Conservation (phyloP, 441 rosid genomes). For the Eutrema salsugineum region DNA sequence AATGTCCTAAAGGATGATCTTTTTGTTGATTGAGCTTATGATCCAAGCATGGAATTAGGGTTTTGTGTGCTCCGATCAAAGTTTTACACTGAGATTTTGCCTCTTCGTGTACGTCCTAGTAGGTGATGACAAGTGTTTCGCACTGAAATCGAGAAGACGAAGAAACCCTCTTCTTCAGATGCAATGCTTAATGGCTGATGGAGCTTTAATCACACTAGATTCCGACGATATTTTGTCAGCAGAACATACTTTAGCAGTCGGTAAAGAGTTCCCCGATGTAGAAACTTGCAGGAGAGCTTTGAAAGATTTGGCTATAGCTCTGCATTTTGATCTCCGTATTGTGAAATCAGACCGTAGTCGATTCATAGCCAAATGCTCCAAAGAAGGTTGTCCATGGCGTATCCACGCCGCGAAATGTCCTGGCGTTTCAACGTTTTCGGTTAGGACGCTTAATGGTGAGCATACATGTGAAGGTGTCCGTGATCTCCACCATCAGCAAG, state of each 20-base stretch:
- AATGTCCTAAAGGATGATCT: neutral
- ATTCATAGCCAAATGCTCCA: constrained; percentile 94
- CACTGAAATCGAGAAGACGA: constrained; percentile 10
- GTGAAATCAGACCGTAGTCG: constrained; percentile 97
- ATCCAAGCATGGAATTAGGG: constrained; percentile 14
- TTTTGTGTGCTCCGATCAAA: neutral
- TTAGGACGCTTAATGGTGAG: constrained; percentile 84
- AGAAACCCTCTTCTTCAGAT: constrained; percentile 6
- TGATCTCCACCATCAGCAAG: constrained; percentile 94
- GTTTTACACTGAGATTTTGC: neutral
- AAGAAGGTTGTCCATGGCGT: constrained; percentile 99
- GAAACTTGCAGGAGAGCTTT: constrained; percentile 92
- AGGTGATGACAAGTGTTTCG: constrained; percentile 11
- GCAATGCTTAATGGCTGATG: constrained; percentile 54
- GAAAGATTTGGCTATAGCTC: constrained; percentile 88
- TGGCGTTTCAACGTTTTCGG: constrained; percentile 76
- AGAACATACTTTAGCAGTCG: constrained; percentile 56
- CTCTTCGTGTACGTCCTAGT: neutral
- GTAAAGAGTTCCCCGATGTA: constrained; percentile 93
- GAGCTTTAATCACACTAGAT: constrained; percentile 51
- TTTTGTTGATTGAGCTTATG: constrained; percentile 9
- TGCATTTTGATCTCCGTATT: constrained; percentile 91
- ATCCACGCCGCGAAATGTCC: constrained; percentile 95
- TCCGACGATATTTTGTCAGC: constrained; percentile 43
- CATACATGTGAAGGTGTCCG: constrained; percentile 95